Evolutionary conservation across 139 green algal species (phyloP).

Genomic region (Coelastrella sp.): DNA sequence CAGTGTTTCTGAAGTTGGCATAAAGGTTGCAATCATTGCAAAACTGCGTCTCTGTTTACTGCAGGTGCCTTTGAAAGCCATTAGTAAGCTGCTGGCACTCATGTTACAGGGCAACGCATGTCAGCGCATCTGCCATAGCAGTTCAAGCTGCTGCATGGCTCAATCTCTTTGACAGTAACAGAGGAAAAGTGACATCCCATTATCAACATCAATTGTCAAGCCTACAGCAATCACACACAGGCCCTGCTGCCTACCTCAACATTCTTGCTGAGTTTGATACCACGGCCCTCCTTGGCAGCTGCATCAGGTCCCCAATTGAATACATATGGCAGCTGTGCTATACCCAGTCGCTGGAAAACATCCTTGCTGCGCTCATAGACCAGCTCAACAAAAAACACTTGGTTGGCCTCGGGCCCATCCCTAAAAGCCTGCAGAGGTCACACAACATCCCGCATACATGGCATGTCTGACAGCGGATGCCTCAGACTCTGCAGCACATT

Average conservation of each 20-base stretch:
- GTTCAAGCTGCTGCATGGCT: no score
- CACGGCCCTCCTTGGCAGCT: slow-evolving; percentile 36
- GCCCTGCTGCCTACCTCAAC: slow-evolving; percentile 51
- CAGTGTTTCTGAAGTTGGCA: no score
- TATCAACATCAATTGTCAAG: background rate
- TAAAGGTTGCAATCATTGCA: background rate
- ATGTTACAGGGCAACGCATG: no score
- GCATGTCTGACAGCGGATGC: background rate
- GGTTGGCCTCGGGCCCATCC: background rate
- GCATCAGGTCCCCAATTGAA: slow-evolving; percentile 47
- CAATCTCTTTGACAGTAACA: background rate
- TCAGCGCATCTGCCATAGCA: no score
- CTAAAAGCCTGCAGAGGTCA: slow-evolving; percentile 39
- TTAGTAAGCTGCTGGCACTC: no score
- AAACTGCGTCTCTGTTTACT: background rate
- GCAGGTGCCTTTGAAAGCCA: no score
- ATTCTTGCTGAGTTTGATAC: slow-evolving; percentile 56
- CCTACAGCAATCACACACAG: background rate
- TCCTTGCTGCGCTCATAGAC: slow-evolving; percentile 57
- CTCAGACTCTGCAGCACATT: no score
- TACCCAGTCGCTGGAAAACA: slow-evolving; percentile 65
- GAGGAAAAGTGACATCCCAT: no score
- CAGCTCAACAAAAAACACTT: slow-evolving; percentile 76
- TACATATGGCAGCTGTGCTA: slow-evolving; percentile 71
- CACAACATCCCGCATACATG: background rate